Conservation (phyloP, 1,284 basidiomycete genomes). For the Microbotryum saponariae region DNA sequence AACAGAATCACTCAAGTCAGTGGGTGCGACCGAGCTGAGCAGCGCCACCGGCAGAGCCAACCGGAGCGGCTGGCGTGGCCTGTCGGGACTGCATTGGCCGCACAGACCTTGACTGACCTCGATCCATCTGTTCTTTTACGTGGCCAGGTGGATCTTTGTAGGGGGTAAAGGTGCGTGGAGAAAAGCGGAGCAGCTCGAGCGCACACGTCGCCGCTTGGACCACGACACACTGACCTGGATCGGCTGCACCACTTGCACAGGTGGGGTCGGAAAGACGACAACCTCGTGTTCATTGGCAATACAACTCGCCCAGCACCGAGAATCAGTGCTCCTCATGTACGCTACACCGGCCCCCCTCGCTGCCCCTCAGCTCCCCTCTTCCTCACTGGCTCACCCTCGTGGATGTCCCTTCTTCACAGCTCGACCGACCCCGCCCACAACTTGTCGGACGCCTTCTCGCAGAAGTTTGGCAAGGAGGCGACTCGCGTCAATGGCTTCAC, state of each 20-base stretch:
- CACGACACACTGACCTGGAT: not conserved
- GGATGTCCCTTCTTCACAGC: conserved; percentile 44
- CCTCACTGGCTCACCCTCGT: not conserved
- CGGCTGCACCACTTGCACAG: not conserved
- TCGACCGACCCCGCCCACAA: conserved; percentile 99
- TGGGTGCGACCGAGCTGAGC: too few species aligned
- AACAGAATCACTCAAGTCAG: conserved; percentile 16
- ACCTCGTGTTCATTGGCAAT: conserved; percentile 94
- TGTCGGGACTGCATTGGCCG: too few species aligned
- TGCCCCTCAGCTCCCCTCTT: too few species aligned
- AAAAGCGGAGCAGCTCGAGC: not conserved
- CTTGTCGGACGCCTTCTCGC: conserved; percentile 94
- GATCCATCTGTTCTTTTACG: not conserved
- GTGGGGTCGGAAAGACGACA: conserved; percentile 73
- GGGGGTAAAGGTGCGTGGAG: conserved; percentile 26
- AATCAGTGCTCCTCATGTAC: conserved; percentile 89
- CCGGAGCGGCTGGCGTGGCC: not conserved
- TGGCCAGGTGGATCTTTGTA: conserved; percentile 38
- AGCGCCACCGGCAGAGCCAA: not conserved
- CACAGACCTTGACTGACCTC: too few species aligned
- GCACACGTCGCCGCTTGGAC: not conserved
- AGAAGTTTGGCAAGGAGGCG: conserved; percentile 98
- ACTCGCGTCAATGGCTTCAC: conserved; percentile 98
- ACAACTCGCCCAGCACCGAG: conserved; percentile 73
- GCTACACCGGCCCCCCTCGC: conserved; percentile 38